Evolutionary conservation across 805 yeast species (phyloP), one percentile per base, ranked within the genome.

Genomic region (Wickerhamia fluorescens): DNA sequence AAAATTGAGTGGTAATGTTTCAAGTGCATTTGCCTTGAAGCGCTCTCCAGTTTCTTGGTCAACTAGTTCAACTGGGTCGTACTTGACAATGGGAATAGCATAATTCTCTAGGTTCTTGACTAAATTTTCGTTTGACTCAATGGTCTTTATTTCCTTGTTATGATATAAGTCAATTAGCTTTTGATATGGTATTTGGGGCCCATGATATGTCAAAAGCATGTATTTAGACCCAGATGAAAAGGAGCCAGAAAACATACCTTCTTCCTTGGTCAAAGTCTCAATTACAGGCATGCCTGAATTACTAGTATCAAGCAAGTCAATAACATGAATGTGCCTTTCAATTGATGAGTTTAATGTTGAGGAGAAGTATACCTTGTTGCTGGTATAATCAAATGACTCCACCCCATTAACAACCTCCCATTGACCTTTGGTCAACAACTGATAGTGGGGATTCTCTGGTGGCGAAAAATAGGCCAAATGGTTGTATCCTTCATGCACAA

Each of bases 391-490:
- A 44, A 61, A 76, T 2, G 78, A 60, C 2, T 81, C 75, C 2
- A 85, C 88, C 6, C 69, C 57, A 25, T 41, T 70, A 16, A 73
- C 81, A n/a, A 92, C 94, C 53, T 92, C 98, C 95, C 95, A 92
- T 1, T 69, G 56, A 5, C 98, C 98, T 1, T 42, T 34, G 5
- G 94, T 66, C 14, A 80, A 50, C 4, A 78, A 51, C 2, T 13
- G 20, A 18, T 18, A 7, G 20, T 18, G 20, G 0, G 56, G 42
- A 19, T 68, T 47, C 4, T 54, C 45, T 2, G 86, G 74, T 4
- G 95, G 92, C 2, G 83, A 62, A 49, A 75, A 92, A 53, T 81
- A 88, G 0, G 87, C 97, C 38, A 92, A 61, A 53, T 92, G 98
- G 36, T 70, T 73, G 49, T 53, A 78, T 0, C 81, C 78, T 36